phyloP scores from a whole-genome alignment of 2,329 filamentous ascomycete species.

The Paecilomyces sp. region DNA sequence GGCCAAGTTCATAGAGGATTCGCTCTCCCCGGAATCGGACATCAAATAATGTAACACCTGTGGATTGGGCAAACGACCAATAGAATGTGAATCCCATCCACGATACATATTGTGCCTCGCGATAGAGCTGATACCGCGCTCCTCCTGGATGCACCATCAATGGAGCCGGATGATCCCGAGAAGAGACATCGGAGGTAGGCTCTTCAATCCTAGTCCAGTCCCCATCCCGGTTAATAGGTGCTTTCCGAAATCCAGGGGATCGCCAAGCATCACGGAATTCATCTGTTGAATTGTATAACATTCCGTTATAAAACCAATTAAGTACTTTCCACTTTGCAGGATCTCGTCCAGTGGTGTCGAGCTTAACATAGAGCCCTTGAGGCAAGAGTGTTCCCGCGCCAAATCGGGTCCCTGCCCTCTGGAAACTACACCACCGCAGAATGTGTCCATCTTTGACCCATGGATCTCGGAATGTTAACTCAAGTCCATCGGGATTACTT shows the following conservation, averaged over 20 bases:
- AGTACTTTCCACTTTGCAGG: conserved; percentile 44
- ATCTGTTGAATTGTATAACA: conserved; percentile 46
- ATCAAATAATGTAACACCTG: conserved; percentile 43
- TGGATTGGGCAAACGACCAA: conserved; percentile 37
- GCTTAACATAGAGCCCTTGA: conserved; percentile 12
- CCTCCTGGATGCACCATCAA: conserved; percentile 31
- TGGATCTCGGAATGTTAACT: background rate
- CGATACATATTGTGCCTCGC: conserved; percentile 40
- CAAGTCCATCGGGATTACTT: too few relatives aligned
- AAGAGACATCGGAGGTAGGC: background rate
- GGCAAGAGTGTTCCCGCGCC: background rate
- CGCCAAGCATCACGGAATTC: conserved; percentile 38
- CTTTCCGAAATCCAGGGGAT: conserved; percentile 8
- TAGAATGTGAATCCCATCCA: conserved; percentile 51
- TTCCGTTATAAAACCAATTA: conserved; percentile 49
- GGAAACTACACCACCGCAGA: conserved; percentile 15
- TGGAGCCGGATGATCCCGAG: conserved; percentile 15
- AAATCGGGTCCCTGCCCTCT: background rate
- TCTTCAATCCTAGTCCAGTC: conserved; percentile 12
- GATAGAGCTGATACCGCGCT: conserved; percentile 36
- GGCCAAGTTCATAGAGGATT: conserved; percentile 46
- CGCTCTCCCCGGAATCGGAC: conserved; percentile 46
- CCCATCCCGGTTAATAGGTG: conserved; percentile 7
- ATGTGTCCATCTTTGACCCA: conserved; percentile 15
- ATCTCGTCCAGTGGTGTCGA: conserved; percentile 46